A percentile compares a stretch with the other conserved stretches of the same genome.
These are phyloP conservation scores for Citrus medica DNA, from an alignment of 345 rosid species.

Conservation along the genomic window DNA sequence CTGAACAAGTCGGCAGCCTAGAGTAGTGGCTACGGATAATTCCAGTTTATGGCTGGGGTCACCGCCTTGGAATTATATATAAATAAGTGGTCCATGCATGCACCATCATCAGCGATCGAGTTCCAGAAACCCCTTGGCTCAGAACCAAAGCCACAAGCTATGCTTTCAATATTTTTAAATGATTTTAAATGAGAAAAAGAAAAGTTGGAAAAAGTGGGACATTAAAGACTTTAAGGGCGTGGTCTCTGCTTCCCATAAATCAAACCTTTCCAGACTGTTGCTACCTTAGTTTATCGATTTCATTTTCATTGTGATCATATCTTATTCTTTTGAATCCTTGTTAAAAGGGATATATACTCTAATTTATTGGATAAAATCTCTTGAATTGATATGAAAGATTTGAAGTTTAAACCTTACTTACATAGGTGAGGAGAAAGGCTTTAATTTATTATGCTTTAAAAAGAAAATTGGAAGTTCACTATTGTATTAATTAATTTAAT, in stretches of 20 bases:
- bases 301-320: no score
- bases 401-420: no score
- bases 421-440: no score
- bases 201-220: slow-evolving; percentile 21
- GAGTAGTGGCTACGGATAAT: neutral
- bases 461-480: no score
- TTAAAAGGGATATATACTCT: no score
- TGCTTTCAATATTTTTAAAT: slow-evolving; percentile 9
- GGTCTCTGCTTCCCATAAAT: slow-evolving; percentile 43
- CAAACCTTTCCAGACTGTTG: slow-evolving; percentile 12
- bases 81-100: slow-evolving; percentile 42
- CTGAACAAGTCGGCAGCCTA: neutral
- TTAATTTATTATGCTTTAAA: no score
- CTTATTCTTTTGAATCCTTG: neutral
- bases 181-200: slow-evolving; percentile 10
- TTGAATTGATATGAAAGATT: no score
- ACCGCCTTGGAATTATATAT: neutral
- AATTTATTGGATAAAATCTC: no score
- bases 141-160: slow-evolving; percentile 7
- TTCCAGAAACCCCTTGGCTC: slow-evolving; percentile 5
- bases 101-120: no score
- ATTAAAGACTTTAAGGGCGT: slow-evolving; percentile 28
- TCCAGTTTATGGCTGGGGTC: slow-evolving; percentile 2
- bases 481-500: no score
- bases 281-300: neutral